Conservation (phyloP, 805 yeast species). For the Saccharomyces mikatae region DNA sequence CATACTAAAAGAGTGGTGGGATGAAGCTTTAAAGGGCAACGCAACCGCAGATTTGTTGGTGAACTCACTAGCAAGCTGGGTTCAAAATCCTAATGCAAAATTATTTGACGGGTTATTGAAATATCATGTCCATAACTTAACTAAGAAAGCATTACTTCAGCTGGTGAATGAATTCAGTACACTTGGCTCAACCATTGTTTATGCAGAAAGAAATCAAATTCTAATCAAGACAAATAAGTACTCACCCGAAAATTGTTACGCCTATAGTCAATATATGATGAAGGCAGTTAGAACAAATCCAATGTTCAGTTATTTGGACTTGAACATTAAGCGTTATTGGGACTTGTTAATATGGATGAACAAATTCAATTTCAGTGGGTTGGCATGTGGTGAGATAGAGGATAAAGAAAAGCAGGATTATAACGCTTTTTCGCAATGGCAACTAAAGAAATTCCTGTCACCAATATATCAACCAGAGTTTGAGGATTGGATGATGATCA, state of each 20-base stretch:
- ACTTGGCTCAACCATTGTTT: slow-evolving; percentile 72
- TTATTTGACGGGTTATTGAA: slow-evolving; percentile 73
- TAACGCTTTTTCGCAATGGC: slow-evolving; percentile 61
- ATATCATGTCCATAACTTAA: slow-evolving; percentile 79
- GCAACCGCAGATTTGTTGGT: slow-evolving; percentile 75
- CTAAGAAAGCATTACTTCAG: slow-evolving; percentile 75
- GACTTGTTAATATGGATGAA: slow-evolving; percentile 95
- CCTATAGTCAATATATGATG: slow-evolving; percentile 77
- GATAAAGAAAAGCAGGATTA: slow-evolving; percentile 34
- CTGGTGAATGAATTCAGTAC: slow-evolving; percentile 66
- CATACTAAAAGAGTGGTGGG: slow-evolving; percentile 90
- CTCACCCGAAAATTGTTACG: slow-evolving; percentile 79
- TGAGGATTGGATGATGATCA: slow-evolving; percentile 75
- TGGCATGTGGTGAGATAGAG: slow-evolving; percentile 36
- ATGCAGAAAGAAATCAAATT: slow-evolving; percentile 70
- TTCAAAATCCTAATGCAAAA: slow-evolving; percentile 62
- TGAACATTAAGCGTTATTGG: slow-evolving; percentile 75
- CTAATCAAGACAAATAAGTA: slow-evolving; percentile 66
- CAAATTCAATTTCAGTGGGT: slow-evolving; percentile 76
- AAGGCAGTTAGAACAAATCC: slow-evolving; percentile 75
- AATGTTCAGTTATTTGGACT: slow-evolving; percentile 71
- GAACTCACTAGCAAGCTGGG: slow-evolving; percentile 78
- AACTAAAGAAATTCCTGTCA: slow-evolving; percentile 67
- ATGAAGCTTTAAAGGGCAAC: slow-evolving; percentile 63
- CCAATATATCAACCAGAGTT: slow-evolving; percentile 70